Percentiles rank a stretch among this genome's conserved stretches.
phyloP scores from a whole-genome alignment of 2,329 filamentous ascomycete genomes.

The Stagonosporopsis cucurbitacearum region DNA sequence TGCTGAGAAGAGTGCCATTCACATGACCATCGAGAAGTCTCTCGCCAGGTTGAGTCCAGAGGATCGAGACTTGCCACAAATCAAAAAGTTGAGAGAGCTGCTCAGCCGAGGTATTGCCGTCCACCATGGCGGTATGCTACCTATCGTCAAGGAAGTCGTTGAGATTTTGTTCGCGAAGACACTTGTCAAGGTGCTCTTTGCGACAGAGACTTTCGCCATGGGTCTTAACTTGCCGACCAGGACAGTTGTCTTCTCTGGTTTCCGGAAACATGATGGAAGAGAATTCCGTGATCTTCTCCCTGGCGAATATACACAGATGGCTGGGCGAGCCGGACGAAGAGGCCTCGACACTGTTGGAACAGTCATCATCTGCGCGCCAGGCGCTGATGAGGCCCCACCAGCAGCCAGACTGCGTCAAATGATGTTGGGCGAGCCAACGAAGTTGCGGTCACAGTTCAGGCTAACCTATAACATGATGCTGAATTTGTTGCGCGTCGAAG shows the following conservation, averaged over 20 bases:
- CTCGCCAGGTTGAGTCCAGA: constrained; percentile 89
- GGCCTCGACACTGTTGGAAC: constrained; percentile 91
- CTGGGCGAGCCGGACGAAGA: constrained; percentile 88
- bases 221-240: constrained; percentile 93
- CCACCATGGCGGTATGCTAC: constrained; percentile 90
- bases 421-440: constrained; percentile 95
- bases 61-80: constrained; percentile 89
- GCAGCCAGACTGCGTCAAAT: constrained; percentile 84
- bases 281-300: constrained; percentile 89
- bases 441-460: constrained; percentile 93
- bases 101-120: constrained; percentile 90
- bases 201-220: constrained; percentile 99
- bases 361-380: constrained; percentile 87
- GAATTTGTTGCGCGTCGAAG: constrained; percentile 92
- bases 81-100: constrained; percentile 83
- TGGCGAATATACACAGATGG: constrained; percentile 99
- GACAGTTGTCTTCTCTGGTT: constrained; percentile 97
- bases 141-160: constrained; percentile 97
- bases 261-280: constrained; percentile 94
- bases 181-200: constrained; percentile 94
- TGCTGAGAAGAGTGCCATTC: constrained; percentile 91
- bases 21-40: constrained; percentile 97
- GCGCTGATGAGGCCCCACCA: constrained; percentile 85
- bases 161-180: constrained; percentile 96
- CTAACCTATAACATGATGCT: constrained; percentile 99